A percentile compares a stretch with the other conserved stretches of the same genome.
phyloP scores from a whole-genome alignment of 805 yeast species.

The Dipodascus geniculatus region DNA sequence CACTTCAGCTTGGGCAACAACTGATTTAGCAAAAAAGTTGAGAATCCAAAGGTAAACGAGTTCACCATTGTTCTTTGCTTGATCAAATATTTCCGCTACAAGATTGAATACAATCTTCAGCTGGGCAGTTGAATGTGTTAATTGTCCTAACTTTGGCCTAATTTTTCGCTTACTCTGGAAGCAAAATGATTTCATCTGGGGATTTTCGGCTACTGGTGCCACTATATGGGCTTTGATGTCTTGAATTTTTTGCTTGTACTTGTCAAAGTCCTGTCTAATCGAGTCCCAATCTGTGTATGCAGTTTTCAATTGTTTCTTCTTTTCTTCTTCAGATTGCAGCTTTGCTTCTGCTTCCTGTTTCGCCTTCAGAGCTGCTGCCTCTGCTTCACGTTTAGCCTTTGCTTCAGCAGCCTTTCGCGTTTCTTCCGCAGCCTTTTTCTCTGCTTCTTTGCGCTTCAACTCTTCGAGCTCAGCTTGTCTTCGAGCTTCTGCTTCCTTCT shows the following conservation, averaged over 20 bases:
- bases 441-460: slow-evolving; percentile 8
- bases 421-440: slow-evolving; percentile 15
- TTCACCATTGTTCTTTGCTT: slow-evolving; percentile 33
- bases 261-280: slow-evolving; percentile 18
- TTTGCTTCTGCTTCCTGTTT: slow-evolving; percentile 12
- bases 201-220: slow-evolving; percentile 40
- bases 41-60: slow-evolving; percentile 61
- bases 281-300: slow-evolving; percentile 19
- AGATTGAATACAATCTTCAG: slow-evolving; percentile 34
- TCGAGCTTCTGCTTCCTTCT: slow-evolving; percentile 9
- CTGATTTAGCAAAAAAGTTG: slow-evolving; percentile 73
- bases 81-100: slow-evolving; percentile 36
- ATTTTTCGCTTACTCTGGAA: slow-evolving; percentile 59
- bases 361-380: slow-evolving; percentile 13
- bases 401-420: slow-evolving; percentile 17
- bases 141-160: slow-evolving; percentile 85
- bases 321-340: slow-evolving; percentile 10
- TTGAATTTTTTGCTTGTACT: slow-evolving; percentile 22
- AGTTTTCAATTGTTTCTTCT: slow-evolving; percentile 6
- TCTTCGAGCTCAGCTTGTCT: slow-evolving; percentile 11
- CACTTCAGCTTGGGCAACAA: slow-evolving; percentile 85
- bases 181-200: slow-evolving; percentile 41
- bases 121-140: slow-evolving; percentile 61
- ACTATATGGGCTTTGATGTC: slow-evolving; percentile 53
- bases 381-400: slow-evolving; percentile 17